Evolutionary conservation across 352 stramenopile genomes (phyloP).

Genomic region (Pythium rhizo-oryzae): DNA sequence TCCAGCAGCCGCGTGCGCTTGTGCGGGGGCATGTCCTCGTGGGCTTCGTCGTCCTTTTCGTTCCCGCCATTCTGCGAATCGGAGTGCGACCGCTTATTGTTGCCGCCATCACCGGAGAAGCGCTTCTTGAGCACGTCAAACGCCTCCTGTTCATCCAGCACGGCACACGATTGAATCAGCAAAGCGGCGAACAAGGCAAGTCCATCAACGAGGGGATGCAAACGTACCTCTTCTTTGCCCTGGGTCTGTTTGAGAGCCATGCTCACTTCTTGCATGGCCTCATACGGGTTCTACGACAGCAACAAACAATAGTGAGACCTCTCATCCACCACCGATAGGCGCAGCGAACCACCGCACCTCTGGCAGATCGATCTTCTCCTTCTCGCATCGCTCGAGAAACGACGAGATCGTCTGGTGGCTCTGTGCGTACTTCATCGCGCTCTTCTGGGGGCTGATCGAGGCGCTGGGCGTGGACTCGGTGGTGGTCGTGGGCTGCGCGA

Average conservation of each 20-base stretch:
- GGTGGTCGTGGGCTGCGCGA: background rate
- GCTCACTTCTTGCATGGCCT: slow-evolving; percentile 38
- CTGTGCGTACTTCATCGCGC: slow-evolving; percentile 33
- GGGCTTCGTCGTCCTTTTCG: slow-evolving; percentile 13
- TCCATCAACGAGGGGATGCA: background rate
- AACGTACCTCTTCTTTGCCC: slow-evolving; percentile 38
- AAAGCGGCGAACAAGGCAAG: background rate
- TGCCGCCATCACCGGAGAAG: slow-evolving; percentile 19
- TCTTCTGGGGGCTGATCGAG: slow-evolving; percentile 4
- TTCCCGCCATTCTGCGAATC: slow-evolving; percentile 25
- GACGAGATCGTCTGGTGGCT: slow-evolving; percentile 26
- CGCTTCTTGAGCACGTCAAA: slow-evolving; percentile 40
- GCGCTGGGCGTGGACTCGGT: background rate
- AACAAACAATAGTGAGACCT: background rate
- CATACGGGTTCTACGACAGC: slow-evolving; percentile 39
- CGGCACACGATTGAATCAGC: background rate
- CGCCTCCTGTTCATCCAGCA: slow-evolving; percentile 23
- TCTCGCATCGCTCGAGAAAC: slow-evolving; percentile 48
- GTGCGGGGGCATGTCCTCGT: slow-evolving; percentile 47
- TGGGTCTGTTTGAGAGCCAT: slow-evolving; percentile 34
- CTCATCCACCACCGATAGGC: background rate
- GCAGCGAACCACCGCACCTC: slow-evolving; percentile 25
- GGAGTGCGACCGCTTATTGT: slow-evolving; percentile 33
- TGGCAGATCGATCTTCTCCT: slow-evolving; percentile 39
- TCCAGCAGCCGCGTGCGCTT: slow-evolving; percentile 62